phyloP scores from a whole-genome alignment of 2,329 filamentous ascomycete species.

The Xylaria digitata region DNA sequence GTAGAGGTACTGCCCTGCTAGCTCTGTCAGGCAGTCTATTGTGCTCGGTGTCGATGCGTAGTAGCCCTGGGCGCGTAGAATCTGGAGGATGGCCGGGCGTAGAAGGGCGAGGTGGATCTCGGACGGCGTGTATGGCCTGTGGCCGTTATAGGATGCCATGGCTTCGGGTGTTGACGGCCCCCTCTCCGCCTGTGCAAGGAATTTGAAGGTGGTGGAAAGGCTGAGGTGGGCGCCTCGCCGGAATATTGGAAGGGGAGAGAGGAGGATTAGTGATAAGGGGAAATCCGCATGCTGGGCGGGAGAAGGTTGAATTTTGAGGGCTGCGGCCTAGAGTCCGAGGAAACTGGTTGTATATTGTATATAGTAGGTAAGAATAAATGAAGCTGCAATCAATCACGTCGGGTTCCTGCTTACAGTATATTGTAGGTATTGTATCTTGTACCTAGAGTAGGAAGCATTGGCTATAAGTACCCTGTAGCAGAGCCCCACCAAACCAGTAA shows the following conservation, averaged over 20 bases:
- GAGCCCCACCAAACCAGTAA: slow-evolving; percentile 3
- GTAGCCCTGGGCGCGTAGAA: slow-evolving; percentile 91
- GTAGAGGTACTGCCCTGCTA: slow-evolving; percentile 83
- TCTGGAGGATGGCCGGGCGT: slow-evolving; percentile 87
- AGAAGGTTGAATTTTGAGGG: not conserved
- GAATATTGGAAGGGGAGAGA: not conserved
- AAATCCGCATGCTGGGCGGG: slow-evolving; percentile 3
- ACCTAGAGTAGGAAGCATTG: too few relatives aligned
- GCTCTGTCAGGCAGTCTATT: slow-evolving; percentile 87
- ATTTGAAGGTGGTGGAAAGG: not conserved
- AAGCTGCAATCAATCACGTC: not conserved
- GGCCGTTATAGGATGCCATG: slow-evolving; percentile 44
- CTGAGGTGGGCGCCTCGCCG: not conserved
- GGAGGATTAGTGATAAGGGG: not conserved
- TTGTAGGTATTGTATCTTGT: not conserved
- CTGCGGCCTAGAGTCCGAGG: not conserved
- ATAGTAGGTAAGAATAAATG: not conserved
- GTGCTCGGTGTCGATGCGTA: slow-evolving; percentile 84
- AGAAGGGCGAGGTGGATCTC: slow-evolving; percentile 74
- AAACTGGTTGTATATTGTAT: too few relatives aligned
- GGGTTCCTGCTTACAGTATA: not conserved
- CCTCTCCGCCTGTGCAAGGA: not conserved
- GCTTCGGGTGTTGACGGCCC: slow-evolving; percentile 13
- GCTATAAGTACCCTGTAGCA: not conserved
- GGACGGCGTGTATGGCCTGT: slow-evolving; percentile 38